Percentiles rank a stretch among this genome's conserved stretches.
These are phyloP conservation scores for Ilyonectria robusta DNA, from an alignment of 2,329 filamentous ascomycete genomes.

Conservation along the genomic window DNA sequence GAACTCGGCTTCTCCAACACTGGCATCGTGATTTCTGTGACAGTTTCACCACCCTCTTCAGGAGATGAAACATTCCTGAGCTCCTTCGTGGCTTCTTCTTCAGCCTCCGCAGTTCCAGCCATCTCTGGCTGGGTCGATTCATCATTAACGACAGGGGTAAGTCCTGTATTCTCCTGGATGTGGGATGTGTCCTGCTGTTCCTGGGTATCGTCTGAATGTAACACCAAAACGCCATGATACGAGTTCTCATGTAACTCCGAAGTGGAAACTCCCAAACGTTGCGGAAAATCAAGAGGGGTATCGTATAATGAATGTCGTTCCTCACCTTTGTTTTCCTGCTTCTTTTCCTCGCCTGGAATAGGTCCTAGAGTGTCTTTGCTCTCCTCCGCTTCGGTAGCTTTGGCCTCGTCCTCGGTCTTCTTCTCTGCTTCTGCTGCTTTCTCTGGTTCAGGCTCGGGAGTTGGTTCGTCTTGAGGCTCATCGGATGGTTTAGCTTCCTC, in stretches of 20 bases:
- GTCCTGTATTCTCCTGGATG: slow-evolving; percentile 43
- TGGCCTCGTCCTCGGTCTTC: slow-evolving; percentile 38
- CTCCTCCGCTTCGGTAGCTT: slow-evolving; percentile 51
- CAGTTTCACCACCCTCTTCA: slow-evolving; percentile 29
- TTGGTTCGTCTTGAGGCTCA: slow-evolving; percentile 36
- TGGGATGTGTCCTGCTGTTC: slow-evolving; percentile 36
- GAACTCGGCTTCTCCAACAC: slow-evolving; percentile 30
- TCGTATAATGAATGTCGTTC: slow-evolving; percentile 55
- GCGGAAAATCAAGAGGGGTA: slow-evolving; percentile 55
- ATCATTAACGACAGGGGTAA: slow-evolving; percentile 38
- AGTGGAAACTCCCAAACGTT: slow-evolving; percentile 48
- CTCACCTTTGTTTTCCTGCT: slow-evolving; percentile 61
- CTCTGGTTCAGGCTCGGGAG: slow-evolving; percentile 39
- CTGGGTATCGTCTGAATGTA: slow-evolving; percentile 47
- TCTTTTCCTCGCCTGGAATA: slow-evolving; percentile 54
- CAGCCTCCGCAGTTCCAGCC: slow-evolving; percentile 30
- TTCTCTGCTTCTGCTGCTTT: slow-evolving; percentile 33
- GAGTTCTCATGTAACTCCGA: slow-evolving; percentile 45
- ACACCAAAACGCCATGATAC: slow-evolving; percentile 48
- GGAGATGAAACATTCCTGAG: slow-evolving; percentile 2
- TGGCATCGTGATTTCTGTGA: slow-evolving; percentile 43
- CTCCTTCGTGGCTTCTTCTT: slow-evolving; percentile 11
- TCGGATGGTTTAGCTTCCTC: slow-evolving; percentile 37
- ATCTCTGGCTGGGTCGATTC: slow-evolving; percentile 25
- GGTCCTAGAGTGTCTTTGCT: slow-evolving; percentile 58